Evolutionary conservation across 768 basidiomycete species (phyloP).

Genomic region (Trametopsis cervina): DNA sequence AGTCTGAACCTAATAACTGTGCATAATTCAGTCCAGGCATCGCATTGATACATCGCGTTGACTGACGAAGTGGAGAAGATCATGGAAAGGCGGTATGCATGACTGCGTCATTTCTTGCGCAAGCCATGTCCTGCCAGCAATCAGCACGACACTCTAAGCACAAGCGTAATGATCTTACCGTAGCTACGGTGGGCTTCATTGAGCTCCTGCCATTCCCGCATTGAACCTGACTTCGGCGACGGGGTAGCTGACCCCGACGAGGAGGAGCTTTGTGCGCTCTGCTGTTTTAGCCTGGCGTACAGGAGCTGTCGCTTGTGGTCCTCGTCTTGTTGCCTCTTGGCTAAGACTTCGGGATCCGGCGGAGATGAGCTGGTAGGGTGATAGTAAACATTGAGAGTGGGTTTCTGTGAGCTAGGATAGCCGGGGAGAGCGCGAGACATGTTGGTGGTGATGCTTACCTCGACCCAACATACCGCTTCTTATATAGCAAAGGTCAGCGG

Average conservation of each 20-base stretch:
- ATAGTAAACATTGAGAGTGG: constrained; percentile 7
- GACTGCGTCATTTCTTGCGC: too few species aligned
- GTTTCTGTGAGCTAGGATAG: not conserved
- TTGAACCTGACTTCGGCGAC: not conserved
- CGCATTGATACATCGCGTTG: too few species aligned
- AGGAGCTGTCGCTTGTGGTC: constrained; percentile 2
- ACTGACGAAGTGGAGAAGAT: too few species aligned
- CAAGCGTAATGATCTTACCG: too few species aligned
- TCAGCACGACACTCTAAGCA: too few species aligned
- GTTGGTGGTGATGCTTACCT: not conserved
- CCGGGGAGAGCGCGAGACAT: constrained; percentile 1
- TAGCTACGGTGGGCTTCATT: not conserved
- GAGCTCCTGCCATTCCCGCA: not conserved
- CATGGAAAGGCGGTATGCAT: too few species aligned
- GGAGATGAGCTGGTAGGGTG: constrained; percentile 3
- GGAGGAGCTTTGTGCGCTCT: not conserved
- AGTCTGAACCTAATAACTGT: too few species aligned
- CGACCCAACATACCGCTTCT: not conserved
- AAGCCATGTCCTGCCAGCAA: too few species aligned
- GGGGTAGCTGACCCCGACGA: not conserved
- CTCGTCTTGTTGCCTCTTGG: constrained; percentile 4
- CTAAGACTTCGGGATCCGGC: constrained; percentile 3
- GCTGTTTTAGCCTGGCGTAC: not conserved
- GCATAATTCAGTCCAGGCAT: too few species aligned
- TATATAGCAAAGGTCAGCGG: not conserved